These are phyloP conservation scores for Lachancea mirantina DNA, from an alignment of 805 yeast genomes.

Conservation along the genomic window DNA sequence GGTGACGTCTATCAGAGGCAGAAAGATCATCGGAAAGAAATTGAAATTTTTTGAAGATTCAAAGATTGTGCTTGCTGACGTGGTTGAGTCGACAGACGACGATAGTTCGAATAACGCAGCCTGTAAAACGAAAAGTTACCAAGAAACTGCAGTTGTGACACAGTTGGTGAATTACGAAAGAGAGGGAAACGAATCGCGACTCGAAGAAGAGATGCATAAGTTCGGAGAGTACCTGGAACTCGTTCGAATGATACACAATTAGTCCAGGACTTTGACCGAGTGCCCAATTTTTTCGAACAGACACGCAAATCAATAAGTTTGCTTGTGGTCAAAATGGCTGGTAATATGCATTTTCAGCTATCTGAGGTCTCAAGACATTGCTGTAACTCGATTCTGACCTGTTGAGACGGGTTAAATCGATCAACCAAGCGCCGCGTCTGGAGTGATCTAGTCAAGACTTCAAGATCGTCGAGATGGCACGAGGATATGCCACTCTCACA, in stretches of 20 bases:
- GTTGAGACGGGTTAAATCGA: no score
- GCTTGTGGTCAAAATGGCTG: conserved; percentile 1
- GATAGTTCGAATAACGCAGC: no score
- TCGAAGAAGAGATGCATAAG: conserved; percentile 22
- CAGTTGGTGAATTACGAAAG: conserved; percentile 31
- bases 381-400: no score
- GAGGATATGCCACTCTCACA: no score
- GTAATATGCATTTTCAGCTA: no score
- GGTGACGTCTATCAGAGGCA: conserved; percentile 31
- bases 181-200: conserved; percentile 30
- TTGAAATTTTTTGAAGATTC: conserved; percentile 7
- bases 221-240: conserved; percentile 24
- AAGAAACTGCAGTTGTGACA: conserved; percentile 9
- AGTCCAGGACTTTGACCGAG: no score
- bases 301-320: not conserved
- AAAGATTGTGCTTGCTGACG: conserved; percentile 16
- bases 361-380: no score
- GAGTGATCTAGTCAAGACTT: no score
- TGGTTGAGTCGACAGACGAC: conserved; percentile 12
- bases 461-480: no score
- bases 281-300: conserved; percentile 3
- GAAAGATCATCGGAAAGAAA: conserved; percentile 29
- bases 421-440: no score
- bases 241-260: conserved; percentile 15
- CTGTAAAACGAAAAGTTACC: no score